Conservation (phyloP, 225 moss, liverwort and hornwort species). For the Pseudoscleropodium purum region DNA sequence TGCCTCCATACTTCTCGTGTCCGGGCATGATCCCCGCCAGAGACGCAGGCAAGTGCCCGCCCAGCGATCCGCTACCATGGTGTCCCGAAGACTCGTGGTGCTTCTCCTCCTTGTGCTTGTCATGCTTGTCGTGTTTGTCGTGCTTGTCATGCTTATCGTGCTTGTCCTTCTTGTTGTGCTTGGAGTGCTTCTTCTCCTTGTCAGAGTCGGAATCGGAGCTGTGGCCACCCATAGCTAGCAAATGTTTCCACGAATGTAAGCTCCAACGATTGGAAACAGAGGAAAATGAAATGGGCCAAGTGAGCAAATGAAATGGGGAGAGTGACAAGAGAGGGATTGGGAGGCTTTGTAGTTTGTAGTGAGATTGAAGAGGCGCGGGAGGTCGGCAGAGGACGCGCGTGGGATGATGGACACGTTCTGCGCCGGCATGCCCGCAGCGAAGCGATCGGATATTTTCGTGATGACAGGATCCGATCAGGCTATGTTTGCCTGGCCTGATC, state of each 20-base stretch:
- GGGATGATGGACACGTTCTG: background rate
- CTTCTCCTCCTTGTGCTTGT: conserved; percentile 13
- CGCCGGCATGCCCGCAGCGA: background rate
- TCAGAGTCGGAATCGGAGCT: conserved; percentile 14
- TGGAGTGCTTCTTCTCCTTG: conserved; percentile 19
- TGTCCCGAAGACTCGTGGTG: conserved; percentile 1
- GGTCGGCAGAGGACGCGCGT: background rate
- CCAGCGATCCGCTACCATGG: background rate
- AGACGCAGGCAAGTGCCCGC: background rate
- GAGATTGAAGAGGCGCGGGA: background rate
- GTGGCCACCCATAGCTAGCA: conserved; percentile 15
- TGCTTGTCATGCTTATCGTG: background rate
- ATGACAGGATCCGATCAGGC: background rate
- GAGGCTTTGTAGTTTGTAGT: background rate
- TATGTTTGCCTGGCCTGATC: background rate
- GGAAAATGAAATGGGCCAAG: background rate
- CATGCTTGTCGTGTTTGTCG: background rate
- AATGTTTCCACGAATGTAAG: background rate
- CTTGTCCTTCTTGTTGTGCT: background rate
- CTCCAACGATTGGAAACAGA: background rate
- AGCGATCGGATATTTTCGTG: background rate
- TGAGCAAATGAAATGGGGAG: background rate
- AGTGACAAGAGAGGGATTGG: background rate
- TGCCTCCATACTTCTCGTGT: conserved; percentile 20
- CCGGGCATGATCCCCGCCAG: conserved; percentile 9